phyloP scores from a whole-genome alignment of 257 asterid genomes.

The Mentha longifolia region DNA sequence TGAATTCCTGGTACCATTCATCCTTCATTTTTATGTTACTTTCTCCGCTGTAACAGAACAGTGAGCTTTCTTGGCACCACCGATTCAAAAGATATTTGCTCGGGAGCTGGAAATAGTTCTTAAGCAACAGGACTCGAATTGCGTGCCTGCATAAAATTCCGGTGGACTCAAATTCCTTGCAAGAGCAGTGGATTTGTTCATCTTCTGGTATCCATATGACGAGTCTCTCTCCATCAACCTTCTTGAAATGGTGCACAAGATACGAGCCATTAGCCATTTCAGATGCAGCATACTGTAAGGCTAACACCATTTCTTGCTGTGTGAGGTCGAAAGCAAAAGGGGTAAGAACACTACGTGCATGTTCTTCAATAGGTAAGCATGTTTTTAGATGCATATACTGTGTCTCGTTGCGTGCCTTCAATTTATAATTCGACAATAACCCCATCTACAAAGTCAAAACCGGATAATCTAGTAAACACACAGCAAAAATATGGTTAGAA shows the following conservation, averaged over 20 bases:
- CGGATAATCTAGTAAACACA: conserved; percentile 15
- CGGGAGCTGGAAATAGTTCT: conserved; percentile 72
- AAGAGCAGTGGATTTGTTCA: conserved; percentile 69
- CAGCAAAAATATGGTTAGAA: not conserved
- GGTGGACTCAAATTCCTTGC: conserved; percentile 69
- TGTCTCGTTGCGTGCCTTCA: conserved; percentile 43
- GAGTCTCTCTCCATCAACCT: conserved; percentile 59
- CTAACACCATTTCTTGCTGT: conserved; percentile 60
- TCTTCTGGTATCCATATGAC: conserved; percentile 67
- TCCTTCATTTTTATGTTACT: conserved; percentile 37
- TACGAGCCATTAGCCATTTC: conserved; percentile 66
- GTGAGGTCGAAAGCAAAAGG: conserved; percentile 53
- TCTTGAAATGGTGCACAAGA: conserved; percentile 64
- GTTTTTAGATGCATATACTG: conserved; percentile 59
- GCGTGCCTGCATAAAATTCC: conserved; percentile 80
- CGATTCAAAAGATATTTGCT: conserved; percentile 57
- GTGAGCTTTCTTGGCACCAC: conserved; percentile 63
- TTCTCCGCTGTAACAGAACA: conserved; percentile 38
- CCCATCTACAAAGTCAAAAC: conserved; percentile 48
- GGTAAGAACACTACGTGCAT: conserved; percentile 55
- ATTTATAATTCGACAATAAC: conserved; percentile 40
- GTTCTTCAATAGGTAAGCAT: conserved; percentile 67
- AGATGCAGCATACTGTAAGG: conserved; percentile 65
- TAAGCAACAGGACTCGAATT: conserved; percentile 56
- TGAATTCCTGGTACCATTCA: conserved; percentile 58